A percentile compares a stretch with the other conserved stretches of the same genome.
These are phyloP conservation scores for Fusarium hainanense DNA, from an alignment of 2,329 filamentous ascomycete species.

Conservation along the genomic window DNA sequence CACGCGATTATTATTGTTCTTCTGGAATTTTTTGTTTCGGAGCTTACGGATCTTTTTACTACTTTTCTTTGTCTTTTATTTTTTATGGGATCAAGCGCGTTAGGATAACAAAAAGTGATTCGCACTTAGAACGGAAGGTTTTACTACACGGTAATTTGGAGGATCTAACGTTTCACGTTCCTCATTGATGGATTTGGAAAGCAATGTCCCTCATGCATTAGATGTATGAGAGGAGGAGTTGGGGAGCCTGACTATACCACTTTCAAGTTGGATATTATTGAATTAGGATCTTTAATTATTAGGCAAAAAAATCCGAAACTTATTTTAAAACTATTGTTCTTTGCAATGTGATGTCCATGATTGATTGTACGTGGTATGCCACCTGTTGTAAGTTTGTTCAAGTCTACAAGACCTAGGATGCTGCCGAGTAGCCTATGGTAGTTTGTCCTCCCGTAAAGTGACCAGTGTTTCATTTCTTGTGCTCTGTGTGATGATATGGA, in stretches of 20 bases:
- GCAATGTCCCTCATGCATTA: conserved; percentile 30
- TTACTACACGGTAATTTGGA: conserved; percentile 47
- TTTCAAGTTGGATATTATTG: conserved; percentile 33
- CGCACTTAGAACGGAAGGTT: conserved; percentile 44
- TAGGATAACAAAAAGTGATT: conserved; percentile 47
- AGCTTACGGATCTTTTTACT: conserved; percentile 29
- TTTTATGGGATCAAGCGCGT: conserved; percentile 31
- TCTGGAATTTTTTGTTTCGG: conserved; percentile 27
- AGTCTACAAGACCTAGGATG: neutral
- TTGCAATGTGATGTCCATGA: neutral
- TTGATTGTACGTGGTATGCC: neutral
- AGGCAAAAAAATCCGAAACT: conserved; percentile 40
- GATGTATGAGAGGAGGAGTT: conserved; percentile 36
- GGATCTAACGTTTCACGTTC: conserved; percentile 37
- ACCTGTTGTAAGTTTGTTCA: neutral
- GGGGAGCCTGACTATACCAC: conserved; percentile 27
- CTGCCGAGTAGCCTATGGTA: neutral
- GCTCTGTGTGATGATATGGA: neutral
- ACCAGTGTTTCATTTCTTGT: neutral
- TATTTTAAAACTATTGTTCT: conserved; percentile 9
- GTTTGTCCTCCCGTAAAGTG: neutral
- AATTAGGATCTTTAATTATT: conserved; percentile 33
- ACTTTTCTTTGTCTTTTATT: conserved; percentile 4
- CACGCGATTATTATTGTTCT: conserved; percentile 24
- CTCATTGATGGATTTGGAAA: conserved; percentile 34